Base-by-base conservation (phyloP, 768 basidiomycete genomes). In the Tricholoma hemisulphureum region DNA sequence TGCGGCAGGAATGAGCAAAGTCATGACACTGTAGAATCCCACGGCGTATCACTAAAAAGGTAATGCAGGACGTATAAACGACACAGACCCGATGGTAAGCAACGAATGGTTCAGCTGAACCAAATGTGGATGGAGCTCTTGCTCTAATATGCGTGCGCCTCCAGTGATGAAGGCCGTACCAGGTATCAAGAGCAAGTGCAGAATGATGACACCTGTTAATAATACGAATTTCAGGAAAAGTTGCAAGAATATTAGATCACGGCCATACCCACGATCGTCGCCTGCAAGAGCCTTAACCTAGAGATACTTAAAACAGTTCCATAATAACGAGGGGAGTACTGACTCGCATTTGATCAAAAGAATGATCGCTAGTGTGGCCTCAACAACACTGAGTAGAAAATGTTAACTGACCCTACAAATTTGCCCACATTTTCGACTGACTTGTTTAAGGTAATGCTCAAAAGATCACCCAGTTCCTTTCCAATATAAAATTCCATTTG, bases 131-230 rank as follows among this genome's bases (percentile, higher is more conserved):
- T 88, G 83, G 8, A 91, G 72, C 54, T 87, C 78, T 68, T 91
- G 89, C 50, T 87, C 80, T 65, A 82, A 73, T 24, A 90, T 75
- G 20, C 80, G 77, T n/a, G 83, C 84, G 45, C 89, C 89, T 21
- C 88, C 89, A 2, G 81, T 80, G n/a, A 90, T 75, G 67, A 90
- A 91, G 0, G 88, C 77, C 4, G 80, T 76, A 2, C 89, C 89
- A 0, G 89, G 88, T 43, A 91, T 76, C 13, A 91, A 78, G 1
- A 91, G 77, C 1, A 90, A 76, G 67, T 89, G 89, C 9, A 91
- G 76, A n/a, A 91, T 71, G 6, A 89, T 78, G 7, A 91, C 89
- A 16, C 89, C 86, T 84, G 57, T 6, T 21, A 16, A 26, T 9
- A 31, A 10, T 7, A 8, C 23, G n/a, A n/a, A n/a, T n/a, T 8